Base-by-base conservation (phyloP, 2,329 filamentous ascomycete species). In the Sclerotinia minor region DNA sequence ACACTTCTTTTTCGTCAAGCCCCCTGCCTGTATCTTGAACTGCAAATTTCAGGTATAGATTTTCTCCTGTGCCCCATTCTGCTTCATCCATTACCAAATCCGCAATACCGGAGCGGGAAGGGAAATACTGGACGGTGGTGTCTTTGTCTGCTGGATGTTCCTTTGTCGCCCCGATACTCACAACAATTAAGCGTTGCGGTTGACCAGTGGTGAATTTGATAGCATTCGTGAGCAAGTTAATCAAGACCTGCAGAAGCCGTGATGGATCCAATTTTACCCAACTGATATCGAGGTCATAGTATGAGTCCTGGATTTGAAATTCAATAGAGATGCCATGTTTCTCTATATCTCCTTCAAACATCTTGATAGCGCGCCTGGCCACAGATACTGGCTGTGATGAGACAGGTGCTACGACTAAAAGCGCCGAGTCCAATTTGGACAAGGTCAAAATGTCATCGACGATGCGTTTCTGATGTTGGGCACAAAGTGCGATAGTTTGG, bases 181-280 rank as follows among this genome's bases (percentile, higher is more conserved):
- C 77, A 26, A 79, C 78, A 2, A 87, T 81, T 1, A 80, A 80
- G 45, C 75, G 70, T 71, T 87, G 85, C 0, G 85, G 87, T 29
- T 88, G 86, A 0, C 83, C 83, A 38, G 87, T 87, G 0, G 92
- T 95, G 75, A 94, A 95, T 74, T 94, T 94, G 76, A 95, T 88
- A 0, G 91, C 90, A 73, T 94, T 94, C 5, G 90, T 92, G 7
- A 91, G 86, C 1, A 95, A 82, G 73, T 94, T 95, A 76, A 95
- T 92, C 9, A 94, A 80, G 1, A 94, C 90, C 77, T 95, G 92
- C 57, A 92, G 84, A 64, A 94, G 87, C 44, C 91, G 84, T 13
- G 89, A 92, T 8, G 91, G 91, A 75, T 94, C 91, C 52, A 94
- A 81, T 71, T 85, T 89, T 52, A 90, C 88, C 88, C 89, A 92